Base-by-base conservation (phyloP, 2,329 filamentous ascomycete genomes). In the Diaporthe eres region DNA sequence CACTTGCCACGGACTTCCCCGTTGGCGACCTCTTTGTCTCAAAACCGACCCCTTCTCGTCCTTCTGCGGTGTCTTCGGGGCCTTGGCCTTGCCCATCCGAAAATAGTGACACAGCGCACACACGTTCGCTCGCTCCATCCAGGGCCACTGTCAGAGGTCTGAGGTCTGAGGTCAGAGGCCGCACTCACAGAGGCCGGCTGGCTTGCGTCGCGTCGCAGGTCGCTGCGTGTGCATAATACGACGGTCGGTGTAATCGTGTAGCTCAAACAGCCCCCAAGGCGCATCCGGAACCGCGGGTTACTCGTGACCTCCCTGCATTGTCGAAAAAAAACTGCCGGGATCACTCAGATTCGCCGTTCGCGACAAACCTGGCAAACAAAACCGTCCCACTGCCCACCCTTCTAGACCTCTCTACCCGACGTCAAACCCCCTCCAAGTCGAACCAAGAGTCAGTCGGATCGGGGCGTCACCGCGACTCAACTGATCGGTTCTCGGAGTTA, bases 221-320 rank as follows among this genome's bases (percentile, higher is more conserved):
- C 39, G 13, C n/a, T 49, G 61, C 61, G 61, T 49, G 42, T 70
- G 65, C 65, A 55, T 70, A 53, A 70, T 19, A 42, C 34, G 28
- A 42, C 65, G 5, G 42, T 39, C 47, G 65, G 65, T n/a, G 34
- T 70, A 15, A 42, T 70, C 47, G 34, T 70, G 65, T 49, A 70
- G 65, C 49, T 70, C 65, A 68, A 68, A 68, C 65, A 68, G 47
- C 65, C 65, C 65, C 47, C 63, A 68, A 53, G 47, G 63, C 63
- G 31, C 63, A 68, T 68, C 63, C 63, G 63, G 63, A 28, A 68
- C 63, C 6, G 10, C 63, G 19, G 63, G 25, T 34, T 67, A 51
- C 44, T 63, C 60, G 25, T n/a, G 9, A 28, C 63, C 63, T 67
- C 63, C 63, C 44, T 53, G 47, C 65, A 22, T 34, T 70, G 47